phyloP scores from a whole-genome alignment of 2,329 filamentous ascomycete species.

The Alternaria gansuensis region DNA sequence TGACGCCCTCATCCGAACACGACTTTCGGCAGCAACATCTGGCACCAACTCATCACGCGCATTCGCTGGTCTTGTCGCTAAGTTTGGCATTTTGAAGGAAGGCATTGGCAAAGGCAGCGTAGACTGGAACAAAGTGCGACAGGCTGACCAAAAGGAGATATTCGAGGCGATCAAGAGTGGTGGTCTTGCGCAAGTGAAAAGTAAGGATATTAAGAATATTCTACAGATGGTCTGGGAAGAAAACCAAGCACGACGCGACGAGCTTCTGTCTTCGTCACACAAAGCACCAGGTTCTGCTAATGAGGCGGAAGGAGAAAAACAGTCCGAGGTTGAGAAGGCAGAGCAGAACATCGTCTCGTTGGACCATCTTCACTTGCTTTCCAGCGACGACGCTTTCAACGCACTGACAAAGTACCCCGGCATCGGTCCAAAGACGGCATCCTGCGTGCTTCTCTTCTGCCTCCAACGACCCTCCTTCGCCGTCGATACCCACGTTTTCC shows the following conservation, averaged over 20 bases:
- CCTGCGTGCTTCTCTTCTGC: conserved; percentile 71
- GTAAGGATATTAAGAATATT: conserved; percentile 75
- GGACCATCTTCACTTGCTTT: conserved; percentile 66
- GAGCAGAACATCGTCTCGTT: conserved; percentile 70
- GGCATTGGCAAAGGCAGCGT: conserved; percentile 76
- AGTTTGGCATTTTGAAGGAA: conserved; percentile 69
- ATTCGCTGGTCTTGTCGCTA: conserved; percentile 70
- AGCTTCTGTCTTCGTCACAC: conserved; percentile 54
- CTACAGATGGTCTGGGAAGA: conserved; percentile 76
- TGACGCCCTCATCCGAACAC: conserved; percentile 69
- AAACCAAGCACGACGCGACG: conserved; percentile 66
- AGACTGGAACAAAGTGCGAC: conserved; percentile 75
- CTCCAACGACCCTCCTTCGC: conserved; percentile 70
- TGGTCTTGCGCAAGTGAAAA: conserved; percentile 75
- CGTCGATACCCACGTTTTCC: conserved; percentile 73
- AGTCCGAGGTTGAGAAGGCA: conserved; percentile 65
- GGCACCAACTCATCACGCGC: conserved; percentile 70
- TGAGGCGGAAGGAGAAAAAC: conserved; percentile 61
- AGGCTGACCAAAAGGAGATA: conserved; percentile 67
- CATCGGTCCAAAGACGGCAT: conserved; percentile 72
- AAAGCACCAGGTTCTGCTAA: conserved; percentile 55
- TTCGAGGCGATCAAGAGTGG: conserved; percentile 73
- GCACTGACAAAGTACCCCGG: conserved; percentile 68
- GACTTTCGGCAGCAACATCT: conserved; percentile 69
- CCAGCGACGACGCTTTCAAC: conserved; percentile 65